Evolutionary conservation across 1,139 yeast species (phyloP).

Genomic region (Yamadazyma oceani): DNA sequence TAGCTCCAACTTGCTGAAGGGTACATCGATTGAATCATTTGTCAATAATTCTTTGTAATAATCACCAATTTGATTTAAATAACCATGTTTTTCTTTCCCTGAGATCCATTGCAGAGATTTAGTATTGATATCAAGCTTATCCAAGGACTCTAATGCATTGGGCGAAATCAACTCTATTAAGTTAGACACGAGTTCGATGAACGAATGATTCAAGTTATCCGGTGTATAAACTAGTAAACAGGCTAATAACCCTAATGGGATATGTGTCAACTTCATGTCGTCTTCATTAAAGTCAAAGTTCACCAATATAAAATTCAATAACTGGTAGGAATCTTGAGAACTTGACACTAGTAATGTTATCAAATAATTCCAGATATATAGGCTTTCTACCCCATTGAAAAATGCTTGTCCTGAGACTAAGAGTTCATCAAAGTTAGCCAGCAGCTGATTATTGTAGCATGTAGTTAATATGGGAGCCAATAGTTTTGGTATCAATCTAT

Average conservation of each 20-base stretch:
- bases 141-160: conserved; percentile 45
- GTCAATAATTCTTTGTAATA: conserved; percentile 14
- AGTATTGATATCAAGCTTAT: conserved; percentile 22
- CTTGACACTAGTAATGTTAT: background rate
- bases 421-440: conserved; percentile 35
- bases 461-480: conserved; percentile 59
- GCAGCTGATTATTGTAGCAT: conserved; percentile 20
- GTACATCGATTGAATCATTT: conserved; percentile 27
- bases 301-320: conserved; percentile 58
- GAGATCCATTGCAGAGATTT: background rate
- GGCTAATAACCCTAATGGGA: conserved; percentile 66
- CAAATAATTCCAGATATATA: conserved; percentile 57
- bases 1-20: conserved; percentile 46
- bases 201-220: conserved; percentile 7
- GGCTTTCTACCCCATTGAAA: conserved; percentile 83
- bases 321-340: conserved; percentile 27
- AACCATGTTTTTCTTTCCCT: no score
- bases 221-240: conserved; percentile 22
- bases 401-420: conserved; percentile 61
- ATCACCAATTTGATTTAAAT: conserved; percentile 19
- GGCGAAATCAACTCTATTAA: conserved; percentile 56
- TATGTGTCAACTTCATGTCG: conserved; percentile 75
- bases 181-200: background rate
- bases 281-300: conserved; percentile 80
- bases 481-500: conserved; percentile 65